Conservation (phyloP, 345 rosid species). For the Citrus trifoliata region DNA sequence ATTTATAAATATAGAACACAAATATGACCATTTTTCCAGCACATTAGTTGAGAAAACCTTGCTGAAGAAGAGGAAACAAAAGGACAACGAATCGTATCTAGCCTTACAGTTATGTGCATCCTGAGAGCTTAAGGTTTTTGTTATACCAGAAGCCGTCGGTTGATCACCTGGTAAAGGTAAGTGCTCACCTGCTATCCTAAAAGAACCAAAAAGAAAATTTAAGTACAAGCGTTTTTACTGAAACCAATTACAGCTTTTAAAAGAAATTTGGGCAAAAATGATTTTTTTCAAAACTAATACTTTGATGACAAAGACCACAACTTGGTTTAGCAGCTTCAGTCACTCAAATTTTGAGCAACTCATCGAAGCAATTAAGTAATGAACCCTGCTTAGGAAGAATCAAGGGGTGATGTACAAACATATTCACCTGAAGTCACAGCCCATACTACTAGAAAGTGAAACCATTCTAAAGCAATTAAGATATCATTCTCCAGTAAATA, state of each 20-base stretch:
- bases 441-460: neutral
- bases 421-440: neutral
- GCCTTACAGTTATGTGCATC: constrained; percentile 29
- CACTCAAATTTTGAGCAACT: neutral
- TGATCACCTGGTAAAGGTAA: constrained; percentile 21
- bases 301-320: neutral
- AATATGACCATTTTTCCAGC: neutral
- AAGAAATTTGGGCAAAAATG: neutral
- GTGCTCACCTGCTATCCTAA: constrained; percentile 35
- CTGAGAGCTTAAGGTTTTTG: constrained; percentile 21
- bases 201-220: constrained; percentile 11
- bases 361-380: neutral
- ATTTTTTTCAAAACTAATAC: neutral
- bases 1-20: neutral
- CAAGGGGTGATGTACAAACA: neutral
- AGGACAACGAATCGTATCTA: constrained; percentile 3
- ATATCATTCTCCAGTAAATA: too few species aligned
- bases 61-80: constrained; percentile 3
- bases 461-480: neutral
- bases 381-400: neutral
- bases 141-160: constrained; percentile 26
- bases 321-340: neutral
- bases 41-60: neutral
- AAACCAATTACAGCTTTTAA: neutral
- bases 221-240: neutral